A percentile compares a stretch with the other conserved stretches of the same genome.
These are phyloP conservation scores for Boletus vermiculosoides DNA, from an alignment of 768 basidiomycete genomes.

Conservation along the genomic window DNA sequence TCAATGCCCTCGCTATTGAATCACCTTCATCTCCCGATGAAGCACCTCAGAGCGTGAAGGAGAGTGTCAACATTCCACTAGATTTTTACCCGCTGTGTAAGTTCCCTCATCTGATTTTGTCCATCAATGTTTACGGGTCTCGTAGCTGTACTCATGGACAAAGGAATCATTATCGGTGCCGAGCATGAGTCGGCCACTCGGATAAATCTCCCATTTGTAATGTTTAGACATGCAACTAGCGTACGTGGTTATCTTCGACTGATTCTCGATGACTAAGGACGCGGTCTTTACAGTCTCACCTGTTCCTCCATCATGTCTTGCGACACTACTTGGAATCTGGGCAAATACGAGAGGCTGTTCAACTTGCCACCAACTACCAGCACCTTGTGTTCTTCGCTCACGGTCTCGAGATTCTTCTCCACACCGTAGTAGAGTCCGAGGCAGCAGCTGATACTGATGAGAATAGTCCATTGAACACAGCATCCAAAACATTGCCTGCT, in stretches of 20 bases:
- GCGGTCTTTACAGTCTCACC: constrained; percentile 63
- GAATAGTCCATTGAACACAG: constrained; percentile 15
- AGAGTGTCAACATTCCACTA: constrained; percentile 88
- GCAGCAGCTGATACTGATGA: constrained; percentile 37
- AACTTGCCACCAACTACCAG: constrained; percentile 84
- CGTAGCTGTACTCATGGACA: constrained; percentile 95
- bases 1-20: constrained; percentile 93
- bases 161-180: constrained; percentile 95
- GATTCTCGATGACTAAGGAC: background rate
- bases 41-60: constrained; percentile 61
- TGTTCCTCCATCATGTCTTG: constrained; percentile 92
- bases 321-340: constrained; percentile 70
- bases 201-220: constrained; percentile 77
- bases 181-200: constrained; percentile 83
- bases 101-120: constrained; percentile 19
- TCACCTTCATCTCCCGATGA: constrained; percentile 41
- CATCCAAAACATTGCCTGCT: constrained; percentile 49
- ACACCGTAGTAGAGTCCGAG: constrained; percentile 90
- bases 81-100: constrained; percentile 96
- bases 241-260: constrained; percentile 44
- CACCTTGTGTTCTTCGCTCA: constrained; percentile 91
- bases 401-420: constrained; percentile 90
- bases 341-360: constrained; percentile 72
- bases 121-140: constrained; percentile 1
- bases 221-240: constrained; percentile 89